Percentiles rank a stretch among this genome's conserved stretches.
Conservation (phyloP, 371 early-diverging fungal genomes). For the Mortierella sp. region DNA sequence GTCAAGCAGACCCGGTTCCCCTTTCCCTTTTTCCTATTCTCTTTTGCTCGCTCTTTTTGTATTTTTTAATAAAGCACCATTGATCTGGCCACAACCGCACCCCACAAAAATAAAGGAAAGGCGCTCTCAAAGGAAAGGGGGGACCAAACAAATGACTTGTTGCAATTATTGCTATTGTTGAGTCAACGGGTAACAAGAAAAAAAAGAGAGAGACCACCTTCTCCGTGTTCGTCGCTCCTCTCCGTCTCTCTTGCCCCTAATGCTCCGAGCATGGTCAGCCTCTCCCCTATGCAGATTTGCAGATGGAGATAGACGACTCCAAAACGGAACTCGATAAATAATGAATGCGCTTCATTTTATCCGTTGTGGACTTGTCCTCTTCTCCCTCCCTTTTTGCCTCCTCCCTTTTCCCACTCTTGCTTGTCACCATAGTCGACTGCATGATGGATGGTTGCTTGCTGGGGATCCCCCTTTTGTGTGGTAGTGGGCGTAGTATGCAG, state of each 20-base stretch:
- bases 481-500: background rate
- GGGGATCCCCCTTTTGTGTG: background rate
- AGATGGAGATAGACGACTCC: background rate
- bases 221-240: background rate
- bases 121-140: constrained; percentile 14
- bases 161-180: too few species aligned
- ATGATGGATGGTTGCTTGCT: background rate
- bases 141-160: background rate
- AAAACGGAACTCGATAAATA: background rate
- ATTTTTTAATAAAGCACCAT: background rate
- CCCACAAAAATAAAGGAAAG: constrained; percentile 10
- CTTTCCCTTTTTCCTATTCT: background rate
- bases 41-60: background rate
- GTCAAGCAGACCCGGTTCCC: background rate
- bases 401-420: background rate
- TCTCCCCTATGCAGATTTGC: background rate
- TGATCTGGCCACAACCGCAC: background rate
- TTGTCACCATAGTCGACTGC: background rate
- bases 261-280: background rate
- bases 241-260: background rate
- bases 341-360: background rate
- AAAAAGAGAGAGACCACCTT: background rate
- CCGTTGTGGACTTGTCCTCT: background rate
- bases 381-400: background rate
- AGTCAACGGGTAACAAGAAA: background rate